phyloP scores from a whole-genome alignment of 768 basidiomycete genomes.

The Clitopilus passeckerianus region DNA sequence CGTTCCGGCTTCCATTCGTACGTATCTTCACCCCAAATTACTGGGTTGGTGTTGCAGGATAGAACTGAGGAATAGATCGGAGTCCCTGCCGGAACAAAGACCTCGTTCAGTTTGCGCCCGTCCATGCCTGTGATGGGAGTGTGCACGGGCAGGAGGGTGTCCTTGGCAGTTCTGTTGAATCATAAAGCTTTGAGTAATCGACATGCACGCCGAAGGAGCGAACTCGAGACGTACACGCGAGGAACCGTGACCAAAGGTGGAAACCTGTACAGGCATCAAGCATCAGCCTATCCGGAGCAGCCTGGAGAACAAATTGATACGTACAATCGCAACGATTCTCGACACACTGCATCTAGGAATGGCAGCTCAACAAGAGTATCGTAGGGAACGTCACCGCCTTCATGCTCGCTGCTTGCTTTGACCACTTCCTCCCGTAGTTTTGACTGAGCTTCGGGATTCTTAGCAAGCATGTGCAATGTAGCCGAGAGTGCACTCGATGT shows the following conservation, averaged over 20 bases:
- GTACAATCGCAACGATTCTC: constrained; percentile 16
- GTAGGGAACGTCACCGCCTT: constrained; percentile 11
- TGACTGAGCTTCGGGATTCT: constrained; percentile 28
- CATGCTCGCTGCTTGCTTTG: constrained; percentile 8
- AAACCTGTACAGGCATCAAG: constrained; percentile 7
- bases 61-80: constrained; percentile 19
- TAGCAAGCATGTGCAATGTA: constrained; percentile 29
- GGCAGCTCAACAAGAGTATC: constrained; percentile 15
- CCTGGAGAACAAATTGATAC: not conserved
- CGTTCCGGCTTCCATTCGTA: constrained; percentile 33
- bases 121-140: constrained; percentile 22
- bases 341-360: constrained; percentile 17
- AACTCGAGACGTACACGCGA: constrained; percentile 7
- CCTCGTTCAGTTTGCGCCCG: constrained; percentile 18
- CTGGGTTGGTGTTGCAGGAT: constrained; percentile 23
- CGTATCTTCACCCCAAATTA: constrained; percentile 31
- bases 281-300: not conserved
- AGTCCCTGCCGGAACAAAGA: constrained; percentile 20
- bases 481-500: constrained; percentile 31
- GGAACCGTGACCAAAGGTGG: constrained; percentile 14
- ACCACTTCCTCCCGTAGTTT: constrained; percentile 35
- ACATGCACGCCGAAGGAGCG: not conserved
- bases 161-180: constrained; percentile 10
- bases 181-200: not conserved
- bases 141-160: constrained; percentile 23